Evolutionary conservation across 2,329 filamentous ascomycete genomes (phyloP).

Genomic region (Phialocephala sp.): DNA sequence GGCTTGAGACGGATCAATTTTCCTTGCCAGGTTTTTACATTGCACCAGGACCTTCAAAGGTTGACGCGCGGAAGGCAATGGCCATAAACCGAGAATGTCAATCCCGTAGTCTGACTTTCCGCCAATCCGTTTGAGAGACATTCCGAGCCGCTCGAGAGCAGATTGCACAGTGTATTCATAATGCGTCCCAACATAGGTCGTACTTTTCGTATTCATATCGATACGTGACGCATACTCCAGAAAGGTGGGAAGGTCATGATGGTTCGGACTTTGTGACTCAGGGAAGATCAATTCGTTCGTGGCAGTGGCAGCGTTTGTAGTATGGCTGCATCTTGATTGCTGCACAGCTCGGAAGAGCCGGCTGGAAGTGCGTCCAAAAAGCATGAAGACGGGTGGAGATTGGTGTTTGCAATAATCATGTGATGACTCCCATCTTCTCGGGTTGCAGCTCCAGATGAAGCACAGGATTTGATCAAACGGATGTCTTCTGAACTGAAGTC

Average conservation of each 20-base stretch:
- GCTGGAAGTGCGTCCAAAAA: slow-evolving; percentile 24
- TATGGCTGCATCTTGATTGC: slow-evolving; percentile 33
- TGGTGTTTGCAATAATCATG: slow-evolving; percentile 19
- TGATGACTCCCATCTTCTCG: slow-evolving; percentile 9
- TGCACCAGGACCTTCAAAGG: slow-evolving; percentile 61
- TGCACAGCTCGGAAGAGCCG: slow-evolving; percentile 31
- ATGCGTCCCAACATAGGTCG: slow-evolving; percentile 72
- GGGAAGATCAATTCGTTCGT: slow-evolving; percentile 49
- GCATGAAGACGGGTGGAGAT: slow-evolving; percentile 28
- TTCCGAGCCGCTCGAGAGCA: slow-evolving; percentile 64
- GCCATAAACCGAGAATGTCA: slow-evolving; percentile 76
- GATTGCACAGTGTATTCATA: slow-evolving; percentile 75
- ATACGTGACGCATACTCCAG: slow-evolving; percentile 63
- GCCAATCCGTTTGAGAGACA: slow-evolving; percentile 69
- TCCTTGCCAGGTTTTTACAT: slow-evolving; percentile 68
- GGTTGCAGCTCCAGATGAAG: no score
- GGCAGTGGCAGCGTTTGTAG: slow-evolving; percentile 32
- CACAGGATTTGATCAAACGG: no score
- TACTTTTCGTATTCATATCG: slow-evolving; percentile 59
- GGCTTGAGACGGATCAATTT: slow-evolving; percentile 61
- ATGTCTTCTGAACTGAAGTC: neutral
- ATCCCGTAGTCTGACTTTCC: slow-evolving; percentile 72
- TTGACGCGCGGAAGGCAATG: slow-evolving; percentile 52
- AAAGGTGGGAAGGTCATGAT: slow-evolving; percentile 70
- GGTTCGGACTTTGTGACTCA: slow-evolving; percentile 53